Evolutionary conservation across 805 yeast species (phyloP), one percentile per base, ranked within the genome.

Genomic region (Cyberlindnera misumaiensis): DNA sequence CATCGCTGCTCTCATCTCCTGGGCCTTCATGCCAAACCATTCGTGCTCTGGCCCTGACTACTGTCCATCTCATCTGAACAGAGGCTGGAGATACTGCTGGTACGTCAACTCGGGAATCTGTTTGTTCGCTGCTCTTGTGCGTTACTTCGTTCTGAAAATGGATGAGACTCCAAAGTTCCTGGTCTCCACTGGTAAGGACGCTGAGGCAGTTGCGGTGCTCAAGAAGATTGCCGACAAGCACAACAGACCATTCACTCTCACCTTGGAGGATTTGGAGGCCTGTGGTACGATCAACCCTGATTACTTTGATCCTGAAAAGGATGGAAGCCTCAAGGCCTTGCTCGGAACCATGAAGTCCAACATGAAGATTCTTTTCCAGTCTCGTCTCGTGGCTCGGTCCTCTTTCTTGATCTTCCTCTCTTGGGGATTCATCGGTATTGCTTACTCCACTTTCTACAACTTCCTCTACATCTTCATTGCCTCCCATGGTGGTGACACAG

Each of bases 61-160:
- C 34, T 75, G 81, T 55, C 64, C 65, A 24, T 64, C 70, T 8
- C 44, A 43, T n/a, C 50, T 59, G 27, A 75, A 75, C 55, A 65
- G 70, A 55, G 81, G 81, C 35, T 75, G 81, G 81, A 63, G 81
- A 53, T 75, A 75, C 53, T 62, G 65, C 38, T 71, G 74, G 68
- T 75, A 63, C 52, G 64, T 67, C 26, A 68, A 73, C 53, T 70
- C 77, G 6, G 78, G 68, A 22, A 58, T 75, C 42, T 73, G 75
- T 32, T 29, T 67, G 31, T 62, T 64, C 47, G 70, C 68, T 44
- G 73, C 72, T 16, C 49, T 74, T 39, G 58, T 72, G 12, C 70
- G 77, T 32, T 44, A 75, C 32, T 64, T 73, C 30, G 51, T 64
- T 18, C 38, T 67, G 18, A 60, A 56, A 42, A 60, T 75, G 28